Conservation (phyloP, 2,329 filamentous ascomycete species). For the Arthroderma sp. region DNA sequence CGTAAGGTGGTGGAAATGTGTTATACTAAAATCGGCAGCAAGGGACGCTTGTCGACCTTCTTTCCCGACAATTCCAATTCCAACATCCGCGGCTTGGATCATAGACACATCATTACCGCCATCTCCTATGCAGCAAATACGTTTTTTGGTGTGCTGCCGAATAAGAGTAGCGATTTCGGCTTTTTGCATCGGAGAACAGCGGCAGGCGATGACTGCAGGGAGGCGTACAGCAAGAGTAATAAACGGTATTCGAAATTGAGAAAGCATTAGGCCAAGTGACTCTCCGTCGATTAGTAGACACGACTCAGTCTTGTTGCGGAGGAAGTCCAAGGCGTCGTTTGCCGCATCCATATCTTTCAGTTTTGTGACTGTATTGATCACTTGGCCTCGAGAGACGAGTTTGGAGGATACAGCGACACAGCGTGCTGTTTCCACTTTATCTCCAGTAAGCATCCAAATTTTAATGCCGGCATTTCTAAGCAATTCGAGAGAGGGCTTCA, state of each 20-base stretch:
- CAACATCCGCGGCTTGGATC: constrained; percentile 97
- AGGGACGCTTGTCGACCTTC: constrained; percentile 90
- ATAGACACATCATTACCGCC: constrained; percentile 97
- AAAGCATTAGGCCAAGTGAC: constrained; percentile 70
- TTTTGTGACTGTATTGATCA: constrained; percentile 86
- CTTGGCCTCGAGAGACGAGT: constrained; percentile 82
- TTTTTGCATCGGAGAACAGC: constrained; percentile 94
- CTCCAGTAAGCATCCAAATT: constrained; percentile 98
- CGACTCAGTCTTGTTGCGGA: constrained; percentile 72
- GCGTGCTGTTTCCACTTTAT: constrained; percentile 94
- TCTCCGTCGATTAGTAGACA: constrained; percentile 93
- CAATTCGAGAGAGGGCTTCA: constrained; percentile 88
- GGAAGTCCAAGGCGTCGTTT: constrained; percentile 76
- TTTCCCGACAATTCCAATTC: constrained; percentile 95
- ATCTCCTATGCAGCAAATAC: constrained; percentile 94
- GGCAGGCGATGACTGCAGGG: constrained; percentile 87
- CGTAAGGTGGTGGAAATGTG: constrained; percentile 86
- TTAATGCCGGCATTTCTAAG: constrained; percentile 95
- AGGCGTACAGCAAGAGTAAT: constrained; percentile 77
- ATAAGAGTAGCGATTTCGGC: constrained; percentile 87
- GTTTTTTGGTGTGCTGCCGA: constrained; percentile 80
- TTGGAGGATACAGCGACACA: constrained; percentile 94
- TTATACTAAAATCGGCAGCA: constrained; percentile 92
- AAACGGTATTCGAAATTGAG: constrained; percentile 71
- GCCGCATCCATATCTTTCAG: constrained; percentile 72